Base-by-base conservation (phyloP, 2,329 filamentous ascomycete species). In the Talaromyces sp. region DNA sequence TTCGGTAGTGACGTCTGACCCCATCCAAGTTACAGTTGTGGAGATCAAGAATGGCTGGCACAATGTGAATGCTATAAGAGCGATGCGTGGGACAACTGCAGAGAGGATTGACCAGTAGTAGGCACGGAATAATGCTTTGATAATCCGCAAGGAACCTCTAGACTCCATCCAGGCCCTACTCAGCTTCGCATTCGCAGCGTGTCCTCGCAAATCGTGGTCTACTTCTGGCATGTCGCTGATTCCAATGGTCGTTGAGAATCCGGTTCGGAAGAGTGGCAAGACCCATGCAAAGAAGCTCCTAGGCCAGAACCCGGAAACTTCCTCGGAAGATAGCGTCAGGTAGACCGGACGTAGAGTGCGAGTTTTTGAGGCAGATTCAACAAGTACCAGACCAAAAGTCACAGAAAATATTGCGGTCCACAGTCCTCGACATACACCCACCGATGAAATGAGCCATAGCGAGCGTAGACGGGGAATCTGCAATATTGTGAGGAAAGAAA, bases 221-320 rank as follows among this genome's bases (percentile, higher is more conserved):
- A 64, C n/a, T 33, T 59, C 41, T 19, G 74, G 77, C 2, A 83
- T 71, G 61, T 83, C 80, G 5, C 79, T 74, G 0, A 82, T 69
- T 0, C 68, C 67, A 31, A 83, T 64, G 3, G 75, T 68, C 3
- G 75, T 79, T 2, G 73, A 75, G 72, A 78, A 84, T 0, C 83
- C 82, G 19, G 73, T 73, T 15, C 75, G 74, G 27, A 86, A 78
- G 3, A 85, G 69, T 2, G 77, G 74, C 41, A 79, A 81, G 43
- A 84, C 71, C 83, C 83, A 85, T 71, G 76, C 80, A 67, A 84
- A 84, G 25, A 81, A 70, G 2, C 73, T 74, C 17, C 76, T 73
- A 50, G 72, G 80, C 70, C 80, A 79, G 19, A 82, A 69, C 7
- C 82, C 78, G 64, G 78, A 81, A 15, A 80, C 81, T 27, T 78